These are phyloP conservation scores for Tricholoma flavovirens DNA, from an alignment of 768 basidiomycete species.

Conservation along the genomic window DNA sequence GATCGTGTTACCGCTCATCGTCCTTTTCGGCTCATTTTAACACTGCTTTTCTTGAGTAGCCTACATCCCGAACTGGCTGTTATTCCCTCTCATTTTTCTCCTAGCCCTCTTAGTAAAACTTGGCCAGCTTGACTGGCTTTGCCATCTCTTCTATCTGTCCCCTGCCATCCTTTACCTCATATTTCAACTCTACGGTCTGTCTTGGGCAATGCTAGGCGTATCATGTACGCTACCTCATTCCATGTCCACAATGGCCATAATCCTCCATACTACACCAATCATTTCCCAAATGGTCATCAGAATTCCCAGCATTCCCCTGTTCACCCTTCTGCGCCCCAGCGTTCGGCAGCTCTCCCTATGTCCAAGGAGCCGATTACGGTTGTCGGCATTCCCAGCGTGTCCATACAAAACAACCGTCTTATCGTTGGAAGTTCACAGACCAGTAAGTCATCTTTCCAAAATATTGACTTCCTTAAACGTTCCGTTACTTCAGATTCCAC, in stretches of 20 bases:
- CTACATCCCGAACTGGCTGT: constrained; percentile 7
- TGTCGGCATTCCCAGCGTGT: constrained; percentile 70
- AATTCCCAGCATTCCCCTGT: constrained; percentile 28
- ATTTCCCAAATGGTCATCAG: constrained; percentile 22
- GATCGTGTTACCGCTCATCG: background rate
- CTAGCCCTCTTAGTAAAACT: constrained; percentile 11
- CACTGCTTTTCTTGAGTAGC: constrained; percentile 7
- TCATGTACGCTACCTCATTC: constrained; percentile 49
- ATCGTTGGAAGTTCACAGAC: constrained; percentile 67
- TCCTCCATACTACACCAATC: constrained; percentile 29
- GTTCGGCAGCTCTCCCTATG: constrained; percentile 22
- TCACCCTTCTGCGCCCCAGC: constrained; percentile 24
- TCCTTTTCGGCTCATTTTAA: constrained; percentile 9
- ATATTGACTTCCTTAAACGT: constrained; percentile 11
- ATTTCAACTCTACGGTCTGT: constrained; percentile 25
- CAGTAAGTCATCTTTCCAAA: constrained; percentile 42
- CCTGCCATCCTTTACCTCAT: constrained; percentile 17
- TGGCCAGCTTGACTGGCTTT: constrained; percentile 10
- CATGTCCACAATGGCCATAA: constrained; percentile 41
- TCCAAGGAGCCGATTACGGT: constrained; percentile 62
- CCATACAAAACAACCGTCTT: constrained; percentile 63
- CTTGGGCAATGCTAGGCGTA: constrained; percentile 52
- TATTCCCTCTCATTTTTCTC: constrained; percentile 17
- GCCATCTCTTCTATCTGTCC: constrained; percentile 19
- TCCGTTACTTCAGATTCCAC: constrained; percentile 52